Base-by-base conservation (phyloP, 140 eudicot genomes). In the Senecio squalidus region DNA sequence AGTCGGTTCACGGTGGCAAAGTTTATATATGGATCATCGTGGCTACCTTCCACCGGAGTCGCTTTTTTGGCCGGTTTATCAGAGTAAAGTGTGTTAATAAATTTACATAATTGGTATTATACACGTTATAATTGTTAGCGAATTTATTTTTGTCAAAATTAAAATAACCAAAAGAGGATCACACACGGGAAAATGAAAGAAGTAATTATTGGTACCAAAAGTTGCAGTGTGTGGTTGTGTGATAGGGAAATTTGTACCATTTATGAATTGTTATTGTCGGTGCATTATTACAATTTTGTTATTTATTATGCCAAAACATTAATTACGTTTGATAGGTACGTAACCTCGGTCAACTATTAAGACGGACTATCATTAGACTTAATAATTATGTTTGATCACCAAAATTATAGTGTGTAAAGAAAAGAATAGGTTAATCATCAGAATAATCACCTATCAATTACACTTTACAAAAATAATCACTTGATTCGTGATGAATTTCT, bases 31-130 rank as follows among this genome's bases (percentile, higher is more conserved):
- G 43, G 43, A 36, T 9, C 10, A 13, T 3, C 0, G 0, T 36
- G 43, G 43, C 14, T 36, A 15, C 43, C 43, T 2, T 36, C 43
- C 43, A 36, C 43, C 3, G 43, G 43, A 36, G 43, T 36, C 43
- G 87, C 98, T 22, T 91, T 76, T 73, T 25, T 83, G 72, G 87
- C 85, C 0, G 98, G 98, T 28, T 74, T 90, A 53, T 68, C 82
- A 1, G 68, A 62, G 64, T 82, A 68, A 75, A 7, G 17, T 3
- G 48, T 23, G 18, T 6, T 30, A 5, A 13, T 62, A 1, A n/a
- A 44, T 16, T 9, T 27, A 4, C 26, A 9, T 33, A 3, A 21
- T 62, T 59, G 60, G 54, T 15, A 55, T 40, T 38, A 43, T 48
- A 59, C 47, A 69, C 44, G 55, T 17, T 39, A 48, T 34, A 55